Evolutionary conservation across 2,329 filamentous ascomycete species (phyloP), one percentile per base, ranked within the genome.

Genomic region (Arthrobotrys entomopaga): DNA sequence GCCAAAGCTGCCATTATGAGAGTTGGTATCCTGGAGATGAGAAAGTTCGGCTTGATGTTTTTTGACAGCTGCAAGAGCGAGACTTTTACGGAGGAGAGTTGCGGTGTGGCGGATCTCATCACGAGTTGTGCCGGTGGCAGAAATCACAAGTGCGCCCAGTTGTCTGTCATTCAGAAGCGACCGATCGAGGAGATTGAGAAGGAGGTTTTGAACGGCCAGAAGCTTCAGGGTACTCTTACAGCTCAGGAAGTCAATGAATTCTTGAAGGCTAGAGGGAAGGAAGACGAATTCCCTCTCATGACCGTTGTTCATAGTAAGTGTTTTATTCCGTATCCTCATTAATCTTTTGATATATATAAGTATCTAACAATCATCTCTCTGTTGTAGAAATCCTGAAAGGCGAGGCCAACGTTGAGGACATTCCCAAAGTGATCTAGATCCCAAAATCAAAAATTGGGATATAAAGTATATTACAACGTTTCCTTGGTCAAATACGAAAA

Each of bases 1-100:
- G 94, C 94, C 77, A 98, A 99, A 84, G 93, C 95, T n/a, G 95
- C 95, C 52, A 90, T 99, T 74, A 98, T 99, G 92, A 91, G 95
- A 48, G 90, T 98, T 19, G 95, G 95, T 6, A 87, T 99, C 52
- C 86, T 97, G 78, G 95, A 99, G 83, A 97, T 97, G 90, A 92
- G 98, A 79, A 90, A 91, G 80, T 99, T 99, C 78, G 94, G 94
- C 77, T 92, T 93, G 82, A 88, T 90, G 79, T 99, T 98, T 85
- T 99, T 98, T 81, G 87, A 93, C 79, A 91, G 91, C 0, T 90
- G 95, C 24, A 87, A 90, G 77, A 87, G 90, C 8, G 88, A 87
- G 67, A 99, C 95, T 0, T 98, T 99, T 81, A 98, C 94, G n/a
- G 93, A 97, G 81, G 92, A 97, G 81, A 96, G 91, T 78, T 93